Base-by-base conservation (phyloP, 129 eudicot genomes). In the Flaveria robusta region DNA sequence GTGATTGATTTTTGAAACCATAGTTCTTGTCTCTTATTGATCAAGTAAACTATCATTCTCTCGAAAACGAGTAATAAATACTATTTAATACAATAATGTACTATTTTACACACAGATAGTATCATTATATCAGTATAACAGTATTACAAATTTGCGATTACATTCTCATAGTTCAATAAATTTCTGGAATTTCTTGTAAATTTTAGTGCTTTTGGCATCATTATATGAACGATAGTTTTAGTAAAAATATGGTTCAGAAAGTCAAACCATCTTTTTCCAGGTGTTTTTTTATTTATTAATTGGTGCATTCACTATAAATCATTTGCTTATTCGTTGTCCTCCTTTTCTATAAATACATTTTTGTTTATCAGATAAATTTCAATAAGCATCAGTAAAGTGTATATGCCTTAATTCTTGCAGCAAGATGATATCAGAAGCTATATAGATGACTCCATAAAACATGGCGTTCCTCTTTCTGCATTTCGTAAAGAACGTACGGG, bases 401-500 rank as follows among this genome's bases (percentile, higher is more conserved):
- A 68, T 27, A 58, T 66, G 70, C 13, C 51, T 66, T 39, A 9
- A 66, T 66, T 80, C 74, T 42, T 85, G 82, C 97, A 95, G 99
- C 99, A 95, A 91, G 99, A 91, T 78, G 99, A 95, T 73, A 91
- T 95, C 65, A 74, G 95, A 68, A 85, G 85, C 90, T 95, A 87
- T 75, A 95, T 95, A 62, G 99, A 95, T 39, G 85, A 88, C 71
- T 87, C 96, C n/a, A 72, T 95, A 51, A 95, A 91, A 85, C 88
- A 87, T 14, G 97, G 96, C 52, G 86, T 85, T 80, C 91, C 88
- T 29, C 92, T 88, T 47, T 91, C 99, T 55, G 85, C 83, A 83
- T 91, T 95, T 78, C 96, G 99, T 63, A 95, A 95, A 83, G 94
- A 89, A 69, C 96, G 97, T 59, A 74, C 91, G 34, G 99, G 97